Conservation (phyloP, 768 basidiomycete species). For the Phylloporus sp. region DNA sequence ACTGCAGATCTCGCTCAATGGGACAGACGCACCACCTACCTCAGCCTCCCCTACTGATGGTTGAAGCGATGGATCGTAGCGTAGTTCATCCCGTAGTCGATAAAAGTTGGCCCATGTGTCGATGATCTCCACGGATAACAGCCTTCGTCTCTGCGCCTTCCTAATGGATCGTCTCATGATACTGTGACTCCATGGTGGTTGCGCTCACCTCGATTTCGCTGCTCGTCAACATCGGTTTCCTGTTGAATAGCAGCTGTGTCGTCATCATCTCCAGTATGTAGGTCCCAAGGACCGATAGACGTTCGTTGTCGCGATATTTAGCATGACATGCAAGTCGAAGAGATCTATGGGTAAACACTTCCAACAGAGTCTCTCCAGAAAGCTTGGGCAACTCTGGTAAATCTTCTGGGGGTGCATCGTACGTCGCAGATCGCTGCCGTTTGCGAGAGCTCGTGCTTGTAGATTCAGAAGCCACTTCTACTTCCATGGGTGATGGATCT, state of each 20-base stretch:
- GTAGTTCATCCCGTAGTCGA: slow-evolving; percentile 31
- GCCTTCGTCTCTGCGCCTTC: slow-evolving; percentile 23
- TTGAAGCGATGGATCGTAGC: slow-evolving; percentile 30
- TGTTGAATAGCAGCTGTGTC: slow-evolving; percentile 44
- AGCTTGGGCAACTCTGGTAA: slow-evolving; percentile 47
- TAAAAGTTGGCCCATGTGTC: slow-evolving; percentile 38
- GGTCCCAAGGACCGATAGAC: slow-evolving; percentile 49
- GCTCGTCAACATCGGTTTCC: slow-evolving; percentile 46
- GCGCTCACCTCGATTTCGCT: slow-evolving; percentile 48
- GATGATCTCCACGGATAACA: slow-evolving; percentile 31
- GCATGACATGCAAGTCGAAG: slow-evolving; percentile 42
- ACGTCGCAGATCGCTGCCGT: slow-evolving; percentile 34
- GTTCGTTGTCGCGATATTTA: slow-evolving; percentile 52
- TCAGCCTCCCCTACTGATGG: slow-evolving; percentile 25
- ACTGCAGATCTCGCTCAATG: slow-evolving; percentile 9
- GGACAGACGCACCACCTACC: slow-evolving; percentile 33
- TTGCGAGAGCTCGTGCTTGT: slow-evolving; percentile 31
- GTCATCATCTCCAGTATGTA: slow-evolving; percentile 43
- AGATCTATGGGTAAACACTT: slow-evolving; percentile 67
- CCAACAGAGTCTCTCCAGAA: slow-evolving; percentile 51
- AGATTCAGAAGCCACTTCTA: slow-evolving; percentile 25
- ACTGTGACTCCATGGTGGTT: slow-evolving; percentile 9
- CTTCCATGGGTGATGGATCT: slow-evolving; percentile 32
- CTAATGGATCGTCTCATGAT: slow-evolving; percentile 22
- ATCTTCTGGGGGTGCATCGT: slow-evolving; percentile 25